Percentiles rank a stretch among this genome's conserved stretches.
Conservation (phyloP, 352 stramenopile genomes). For the Phytophthora hybrid region DNA sequence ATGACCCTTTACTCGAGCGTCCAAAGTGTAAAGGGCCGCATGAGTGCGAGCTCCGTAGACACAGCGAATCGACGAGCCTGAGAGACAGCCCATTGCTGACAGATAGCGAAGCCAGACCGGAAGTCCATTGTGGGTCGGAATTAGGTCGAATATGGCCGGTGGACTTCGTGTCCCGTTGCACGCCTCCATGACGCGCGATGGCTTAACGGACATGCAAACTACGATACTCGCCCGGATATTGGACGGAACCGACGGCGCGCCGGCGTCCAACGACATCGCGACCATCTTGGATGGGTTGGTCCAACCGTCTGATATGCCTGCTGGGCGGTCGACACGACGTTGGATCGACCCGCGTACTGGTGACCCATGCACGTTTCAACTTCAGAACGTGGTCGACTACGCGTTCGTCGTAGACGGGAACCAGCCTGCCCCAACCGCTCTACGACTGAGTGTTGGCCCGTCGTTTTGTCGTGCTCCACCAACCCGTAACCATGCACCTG, state of each 20-base stretch:
- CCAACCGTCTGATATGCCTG: background rate
- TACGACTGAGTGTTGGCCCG: conserved; percentile 1
- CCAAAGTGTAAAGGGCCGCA: no score
- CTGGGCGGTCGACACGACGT: background rate
- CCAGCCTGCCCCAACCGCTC: background rate
- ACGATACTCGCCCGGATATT: conserved; percentile 13
- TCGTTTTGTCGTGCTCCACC: conserved; percentile 8
- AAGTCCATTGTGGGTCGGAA: background rate
- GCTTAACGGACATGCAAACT: conserved; percentile 8
- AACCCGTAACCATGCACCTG: no score
- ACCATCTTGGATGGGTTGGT: conserved; percentile 7
- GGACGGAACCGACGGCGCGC: background rate
- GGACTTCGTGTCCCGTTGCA: conserved; percentile 3
- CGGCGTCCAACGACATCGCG: conserved; percentile 5
- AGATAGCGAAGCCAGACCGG: background rate
- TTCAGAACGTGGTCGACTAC: conserved; percentile 20
- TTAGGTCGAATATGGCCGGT: background rate
- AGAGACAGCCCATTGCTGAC: background rate
- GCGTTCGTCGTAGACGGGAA: conserved; percentile 20
- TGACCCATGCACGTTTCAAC: background rate
- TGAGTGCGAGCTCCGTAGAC: no score
- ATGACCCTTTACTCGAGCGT: no score
- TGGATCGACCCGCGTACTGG: conserved; percentile 19
- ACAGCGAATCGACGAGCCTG: no score
- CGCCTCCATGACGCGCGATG: background rate